Evolutionary conservation across 2,329 filamentous ascomycete genomes (phyloP), one percentile per base, ranked within the genome.

Genomic region (Fonsecaea erecta): DNA sequence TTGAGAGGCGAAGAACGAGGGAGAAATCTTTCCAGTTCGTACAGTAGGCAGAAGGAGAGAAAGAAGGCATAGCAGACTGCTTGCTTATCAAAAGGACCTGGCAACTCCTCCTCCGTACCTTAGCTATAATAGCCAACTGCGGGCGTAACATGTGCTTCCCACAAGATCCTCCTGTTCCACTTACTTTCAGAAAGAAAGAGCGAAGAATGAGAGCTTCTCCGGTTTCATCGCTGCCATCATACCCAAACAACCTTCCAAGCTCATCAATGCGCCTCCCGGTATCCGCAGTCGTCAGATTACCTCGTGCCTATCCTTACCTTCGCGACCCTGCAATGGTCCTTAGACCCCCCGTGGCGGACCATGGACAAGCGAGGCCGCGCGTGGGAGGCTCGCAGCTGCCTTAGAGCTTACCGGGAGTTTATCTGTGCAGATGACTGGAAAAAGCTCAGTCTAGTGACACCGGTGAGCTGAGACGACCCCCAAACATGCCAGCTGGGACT

Each of bases 381-480:
- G 46, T 60, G 57, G 57, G 57, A 60, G 57, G 46, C 30, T 40
- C 40, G 46, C 57, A 60, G 55, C 46, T 34, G 40, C 40, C 30
- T 46, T 48, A 21, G 40, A 34, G 55, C 55, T 58, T 58, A 48
- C 40, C 18, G 43, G 43, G 55, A 2, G n/a, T 58, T 58, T 16
- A 30, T 58, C 3, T n/a, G 55, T 43, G 55, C 43, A 43, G 55
- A 58, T 58, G 55, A 34, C 57, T 24, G 37, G 57, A 34, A 18
- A 32, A 60, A 52, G 46, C 48, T 60, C 43, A 60, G 57, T 21
- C 46, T 60, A 60, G 34, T 54, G 48, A 51, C 59, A 43, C 51
- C 51, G 51, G 59, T 48, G 48, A 53, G 59, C 35, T 54, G 51
- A 61, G 52, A 46, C 59, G 34, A 54, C 59, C 59, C 48, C 59